Evolutionary conservation across 768 basidiomycete genomes (phyloP).

Genomic region (Zangia roseola): DNA sequence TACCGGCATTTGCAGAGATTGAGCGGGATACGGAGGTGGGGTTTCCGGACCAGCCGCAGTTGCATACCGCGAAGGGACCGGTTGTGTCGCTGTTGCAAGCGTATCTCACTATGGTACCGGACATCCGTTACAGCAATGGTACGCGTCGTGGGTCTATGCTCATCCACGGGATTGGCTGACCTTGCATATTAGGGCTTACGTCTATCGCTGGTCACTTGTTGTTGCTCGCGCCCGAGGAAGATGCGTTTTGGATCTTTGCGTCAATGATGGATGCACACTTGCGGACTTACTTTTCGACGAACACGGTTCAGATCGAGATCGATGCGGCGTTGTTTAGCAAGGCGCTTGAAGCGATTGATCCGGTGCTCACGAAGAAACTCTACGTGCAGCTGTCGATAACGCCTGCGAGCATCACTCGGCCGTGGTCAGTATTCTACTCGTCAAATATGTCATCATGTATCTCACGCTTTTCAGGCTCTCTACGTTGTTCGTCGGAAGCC

Average conservation of each 20-base stretch:
- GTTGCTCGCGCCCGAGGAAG: constrained; percentile 78
- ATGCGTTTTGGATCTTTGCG: constrained; percentile 89
- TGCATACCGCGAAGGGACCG: constrained; percentile 56
- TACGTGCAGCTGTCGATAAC: constrained; percentile 62
- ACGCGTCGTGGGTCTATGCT: constrained; percentile 10
- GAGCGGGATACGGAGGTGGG: constrained; percentile 54
- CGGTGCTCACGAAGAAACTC: constrained; percentile 60
- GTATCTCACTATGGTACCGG: constrained; percentile 84
- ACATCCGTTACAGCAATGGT: constrained; percentile 70
- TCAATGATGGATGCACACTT: constrained; percentile 84
- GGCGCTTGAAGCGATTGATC: constrained; percentile 64
- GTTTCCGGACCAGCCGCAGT: constrained; percentile 58
- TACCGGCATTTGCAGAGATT: constrained; percentile 50
- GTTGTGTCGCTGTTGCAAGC: constrained; percentile 63
- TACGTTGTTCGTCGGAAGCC: constrained; percentile 62
- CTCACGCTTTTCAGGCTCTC: constrained; percentile 54
- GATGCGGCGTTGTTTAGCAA: constrained; percentile 70
- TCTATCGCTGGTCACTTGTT: constrained; percentile 71
- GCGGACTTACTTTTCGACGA: constrained; percentile 71
- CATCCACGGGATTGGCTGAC: constrained; percentile 1
- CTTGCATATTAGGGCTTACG: constrained; percentile 51
- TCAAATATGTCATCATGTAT: background rate
- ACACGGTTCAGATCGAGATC: constrained; percentile 65
- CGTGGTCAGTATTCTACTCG: constrained; percentile 47
- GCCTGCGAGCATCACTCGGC: constrained; percentile 55